Percentiles rank a stretch among this genome's conserved stretches.
These are phyloP conservation scores for Euphorbia tirucalli DNA, from an alignment of 345 rosid species.

Conservation along the genomic window DNA sequence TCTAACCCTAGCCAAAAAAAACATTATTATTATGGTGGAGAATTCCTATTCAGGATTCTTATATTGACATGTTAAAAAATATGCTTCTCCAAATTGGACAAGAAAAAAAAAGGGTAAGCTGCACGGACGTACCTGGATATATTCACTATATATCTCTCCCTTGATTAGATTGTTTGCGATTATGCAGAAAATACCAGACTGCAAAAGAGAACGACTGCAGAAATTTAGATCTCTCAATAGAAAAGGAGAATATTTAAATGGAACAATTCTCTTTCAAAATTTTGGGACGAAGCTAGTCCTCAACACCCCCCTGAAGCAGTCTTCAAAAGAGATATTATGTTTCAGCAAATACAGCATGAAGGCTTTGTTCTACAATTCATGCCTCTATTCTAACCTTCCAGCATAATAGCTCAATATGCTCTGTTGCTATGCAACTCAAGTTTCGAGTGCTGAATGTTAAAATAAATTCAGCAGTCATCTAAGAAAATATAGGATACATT, in stretches of 20 bases:
- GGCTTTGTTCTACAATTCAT: neutral
- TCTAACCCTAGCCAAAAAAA: conserved; percentile 8
- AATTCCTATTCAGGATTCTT: neutral
- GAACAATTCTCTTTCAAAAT: neutral
- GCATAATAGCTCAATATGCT: neutral
- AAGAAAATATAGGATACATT: too few relatives aligned
- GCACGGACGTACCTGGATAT: conserved; percentile 57
- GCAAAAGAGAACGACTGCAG: conserved; percentile 24
- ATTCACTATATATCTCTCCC: conserved; percentile 67
- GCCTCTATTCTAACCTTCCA: neutral
- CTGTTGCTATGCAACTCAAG: neutral
- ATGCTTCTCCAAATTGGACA: neutral
- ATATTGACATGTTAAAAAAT: neutral
- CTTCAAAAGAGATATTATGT: too few relatives aligned
- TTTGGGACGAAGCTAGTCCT: neutral
- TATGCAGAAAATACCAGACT: conserved; percentile 64
- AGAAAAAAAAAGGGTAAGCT: neutral
- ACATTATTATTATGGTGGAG: neutral
- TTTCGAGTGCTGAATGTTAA: too few relatives aligned
- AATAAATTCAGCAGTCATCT: too few relatives aligned
- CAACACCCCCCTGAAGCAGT: too few relatives aligned
- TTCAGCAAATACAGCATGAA: neutral
- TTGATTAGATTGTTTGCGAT: conserved; percentile 60
- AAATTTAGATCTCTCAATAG: neutral
- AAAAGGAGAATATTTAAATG: neutral